Percentiles rank a stretch among this genome's conserved stretches.
Conservation (phyloP, 2,329 filamentous ascomycete genomes). For the Monosporascus sp. region DNA sequence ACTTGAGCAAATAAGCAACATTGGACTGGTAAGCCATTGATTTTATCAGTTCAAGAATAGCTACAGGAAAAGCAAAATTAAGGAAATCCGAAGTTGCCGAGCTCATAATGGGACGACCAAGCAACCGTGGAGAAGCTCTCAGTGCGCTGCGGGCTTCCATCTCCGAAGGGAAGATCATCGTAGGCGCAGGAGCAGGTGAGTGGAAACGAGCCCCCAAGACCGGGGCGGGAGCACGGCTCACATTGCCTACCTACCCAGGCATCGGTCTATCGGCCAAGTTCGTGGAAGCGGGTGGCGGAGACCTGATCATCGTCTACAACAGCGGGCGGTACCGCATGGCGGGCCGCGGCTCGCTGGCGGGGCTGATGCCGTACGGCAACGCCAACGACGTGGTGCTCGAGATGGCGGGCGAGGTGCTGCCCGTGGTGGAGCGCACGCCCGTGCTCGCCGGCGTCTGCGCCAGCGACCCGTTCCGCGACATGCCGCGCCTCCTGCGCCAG, state of each 20-base stretch:
- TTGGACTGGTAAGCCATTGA: too few species aligned
- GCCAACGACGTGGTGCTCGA: constrained; percentile 65
- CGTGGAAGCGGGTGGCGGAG: constrained; percentile 61
- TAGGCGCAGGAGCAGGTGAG: constrained; percentile 58
- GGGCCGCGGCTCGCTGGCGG: constrained; percentile 62
- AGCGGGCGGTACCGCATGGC: constrained; percentile 70
- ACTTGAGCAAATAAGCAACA: too few species aligned
- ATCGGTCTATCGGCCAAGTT: constrained; percentile 68
- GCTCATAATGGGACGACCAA: constrained; percentile 46
- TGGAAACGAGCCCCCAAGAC: constrained; percentile 26
- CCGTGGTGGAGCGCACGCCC: constrained; percentile 57
- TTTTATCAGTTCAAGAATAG: too few species aligned
- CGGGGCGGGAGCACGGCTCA: not conserved
- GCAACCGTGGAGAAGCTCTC: constrained; percentile 51
- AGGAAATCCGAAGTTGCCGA: not conserved
- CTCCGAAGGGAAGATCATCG: constrained; percentile 50
- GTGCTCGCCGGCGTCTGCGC: constrained; percentile 68
- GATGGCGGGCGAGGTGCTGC: constrained; percentile 64
- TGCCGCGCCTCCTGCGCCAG: constrained; percentile 54
- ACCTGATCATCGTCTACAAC: constrained; percentile 70
- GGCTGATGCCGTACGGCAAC: constrained; percentile 66
- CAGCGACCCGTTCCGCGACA: constrained; percentile 63
- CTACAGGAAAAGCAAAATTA: not conserved
- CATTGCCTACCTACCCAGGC: constrained; percentile 31
- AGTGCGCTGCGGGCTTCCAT: constrained; percentile 48